Percentiles rank a stretch among this genome's conserved stretches.
Conservation (phyloP, 192 early-diverging fungal species). For the Anaeromyces robustus region DNA sequence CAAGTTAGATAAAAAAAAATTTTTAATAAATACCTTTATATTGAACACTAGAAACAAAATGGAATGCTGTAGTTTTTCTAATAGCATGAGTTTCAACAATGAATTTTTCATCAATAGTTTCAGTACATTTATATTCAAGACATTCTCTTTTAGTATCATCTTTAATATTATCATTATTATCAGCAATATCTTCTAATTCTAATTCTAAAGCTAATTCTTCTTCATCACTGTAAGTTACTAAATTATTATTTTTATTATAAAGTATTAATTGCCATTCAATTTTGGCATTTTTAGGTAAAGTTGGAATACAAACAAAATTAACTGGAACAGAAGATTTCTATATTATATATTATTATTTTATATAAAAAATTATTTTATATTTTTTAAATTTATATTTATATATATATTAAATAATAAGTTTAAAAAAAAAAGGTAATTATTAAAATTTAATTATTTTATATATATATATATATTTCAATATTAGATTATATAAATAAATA, state of each 20-base stretch:
- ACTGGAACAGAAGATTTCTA: conserved; percentile 13
- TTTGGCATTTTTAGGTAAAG: conserved; percentile 36
- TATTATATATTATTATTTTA: too few relatives aligned
- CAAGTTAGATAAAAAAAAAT: too few relatives aligned
- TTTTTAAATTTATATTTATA: not conserved
- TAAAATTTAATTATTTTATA: too few relatives aligned
- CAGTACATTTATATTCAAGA: not conserved
- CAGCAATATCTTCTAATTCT: not conserved
- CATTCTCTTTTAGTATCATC: not conserved
- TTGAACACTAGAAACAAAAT: not conserved
- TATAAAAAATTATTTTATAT: not conserved
- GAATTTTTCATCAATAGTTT: not conserved
- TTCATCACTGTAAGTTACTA: conserved; percentile 6
- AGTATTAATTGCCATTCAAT: conserved; percentile 53
- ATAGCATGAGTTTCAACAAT: not conserved
- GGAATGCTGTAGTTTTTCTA: not conserved
- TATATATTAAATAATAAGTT: not conserved
- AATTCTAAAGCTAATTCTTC: not conserved
- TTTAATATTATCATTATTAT: not conserved
- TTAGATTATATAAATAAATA: not conserved
- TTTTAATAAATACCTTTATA: not conserved
- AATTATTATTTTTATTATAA: conserved; percentile 15
- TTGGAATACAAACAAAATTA: conserved; percentile 36
- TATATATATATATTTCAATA: not conserved
- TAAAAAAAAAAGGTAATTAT: too few relatives aligned